Evolutionary conservation across 768 basidiomycete species (phyloP), one percentile per base, ranked within the genome.

Genomic region (Thelephora ganbajun): DNA sequence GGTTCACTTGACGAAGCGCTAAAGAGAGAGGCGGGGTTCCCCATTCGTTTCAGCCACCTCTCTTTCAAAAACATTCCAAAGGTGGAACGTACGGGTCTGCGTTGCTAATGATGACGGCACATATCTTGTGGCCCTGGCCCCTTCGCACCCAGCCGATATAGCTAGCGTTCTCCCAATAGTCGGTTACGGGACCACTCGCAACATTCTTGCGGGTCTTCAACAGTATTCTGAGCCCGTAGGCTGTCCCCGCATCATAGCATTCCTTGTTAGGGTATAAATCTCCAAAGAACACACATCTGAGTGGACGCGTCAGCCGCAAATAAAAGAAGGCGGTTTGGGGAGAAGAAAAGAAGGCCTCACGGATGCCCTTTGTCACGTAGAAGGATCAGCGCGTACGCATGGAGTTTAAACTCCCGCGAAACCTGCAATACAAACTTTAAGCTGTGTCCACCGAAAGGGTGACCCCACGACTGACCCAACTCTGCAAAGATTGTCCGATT

Each of bases 281-380:
- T 5, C 85, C 87, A 51, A 88, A 89, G 61, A 89, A 91, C n/a
- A 88, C 77, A 54, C 87, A 91, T 35, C 87, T 90, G 46, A 33
- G 7, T 46, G 33, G 30, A 35, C 18, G 48, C 4, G 41, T 12
- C 35, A 37, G 16, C 16, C 33, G 6, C 23, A n/a, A 33, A 41
- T 1, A 14, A 19, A n/a, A 26, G 33, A 34, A 18, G 45, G 36
- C 36, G 48, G 42, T 33, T 26, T 33, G 36, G 23, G 11, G 43
- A 41, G 44, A 11, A 33, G 19, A 35, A 44, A 1, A 33, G 37
- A 33, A 14, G 6, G 4, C 69, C 84, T 60, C 56, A 89, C 86
- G 87, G 87, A 54, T 83, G 72, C 23, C 87, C 87, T 36, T 69
- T 62, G 35, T 68, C 66, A 51, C 83, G 77, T 43, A 91, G 69